Evolutionary conservation across 2,329 filamentous ascomycete species (phyloP), one percentile per base, ranked within the genome.

Genomic region (Seiridium cupressi): DNA sequence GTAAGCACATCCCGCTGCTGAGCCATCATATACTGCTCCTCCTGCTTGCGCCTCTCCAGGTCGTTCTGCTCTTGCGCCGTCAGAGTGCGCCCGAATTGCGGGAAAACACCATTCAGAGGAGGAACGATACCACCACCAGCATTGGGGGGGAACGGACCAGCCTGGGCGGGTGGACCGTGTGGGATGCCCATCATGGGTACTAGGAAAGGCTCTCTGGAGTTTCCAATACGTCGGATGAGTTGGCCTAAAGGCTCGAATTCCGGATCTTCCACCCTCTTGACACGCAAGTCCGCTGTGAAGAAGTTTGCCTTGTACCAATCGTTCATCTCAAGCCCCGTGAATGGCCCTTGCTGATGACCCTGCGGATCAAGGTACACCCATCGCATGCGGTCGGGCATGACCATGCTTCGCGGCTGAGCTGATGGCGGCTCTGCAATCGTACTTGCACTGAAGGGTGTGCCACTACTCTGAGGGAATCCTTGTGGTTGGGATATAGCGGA

Each of bases 221-320:
- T 99, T 2, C 95, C 95, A 67, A 99, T 99, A 40, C 94, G 89
- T 48, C 95, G 84, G 64, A 99, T 97, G 32, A 99, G 85, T 74
- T 98, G 93, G 3, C 94, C 95, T 8, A 99, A 80, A 10, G 94
- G 95, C 74, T 99, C 95, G 69, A 97, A 99, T 55, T 99, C 94
- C 0, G 84, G 81, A 70, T 99, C 95, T 72, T 99, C 95, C 4
- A 94, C 82, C 73, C 97, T 97, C 79, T 96, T 97, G 38, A 99
- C 95, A 48, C 96, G 87, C 26, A 99, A 82, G 68, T 99, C 94
- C 0, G 94, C 89, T 0, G 92, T 96, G 76, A 99, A 99, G 78
- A 98, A 99, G 51, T 94, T 93, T 44, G 93, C 94, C 74, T 98
- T 98, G 78, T 98, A 99, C 95, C 95, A 99, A 69, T 99, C 96